phyloP scores from a whole-genome alignment of 306 rosid genomes.

The Lotus japonicus region DNA sequence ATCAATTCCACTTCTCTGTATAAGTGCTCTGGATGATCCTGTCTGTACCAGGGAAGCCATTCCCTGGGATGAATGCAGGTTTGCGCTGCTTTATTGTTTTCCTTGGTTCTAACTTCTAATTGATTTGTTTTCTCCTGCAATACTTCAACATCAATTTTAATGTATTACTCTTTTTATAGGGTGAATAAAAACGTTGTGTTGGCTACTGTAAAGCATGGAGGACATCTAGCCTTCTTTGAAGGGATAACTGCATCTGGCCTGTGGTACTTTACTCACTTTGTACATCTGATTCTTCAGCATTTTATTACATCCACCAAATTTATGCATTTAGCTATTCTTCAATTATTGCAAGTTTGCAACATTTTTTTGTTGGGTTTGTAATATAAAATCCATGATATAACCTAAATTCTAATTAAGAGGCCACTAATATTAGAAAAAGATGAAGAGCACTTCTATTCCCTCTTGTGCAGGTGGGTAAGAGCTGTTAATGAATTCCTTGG shows the following conservation, averaged over 20 bases:
- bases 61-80: constrained; percentile 99
- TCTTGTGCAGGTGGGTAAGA: constrained; percentile 85
- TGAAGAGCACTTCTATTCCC: neutral
- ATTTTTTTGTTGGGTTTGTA: neutral
- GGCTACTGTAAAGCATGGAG: constrained; percentile 74
- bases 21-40: constrained; percentile 96
- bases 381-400: neutral
- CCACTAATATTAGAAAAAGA: neutral
- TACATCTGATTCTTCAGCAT: constrained; percentile 8
- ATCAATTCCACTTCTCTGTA: constrained; percentile 82
- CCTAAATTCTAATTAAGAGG: neutral
- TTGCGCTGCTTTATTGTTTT: constrained; percentile 17
- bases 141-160: neutral
- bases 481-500: constrained; percentile 62
- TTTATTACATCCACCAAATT: neutral
- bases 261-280: constrained; percentile 40
- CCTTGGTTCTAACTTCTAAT: neutral
- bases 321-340: too few species aligned
- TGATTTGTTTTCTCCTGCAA: constrained; percentile 13
- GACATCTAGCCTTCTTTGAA: constrained; percentile 84
- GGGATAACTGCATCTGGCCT: constrained; percentile 74
- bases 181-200: constrained; percentile 60
- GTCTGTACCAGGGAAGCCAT: constrained; percentile 95
- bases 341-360: too few species aligned
- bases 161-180: constrained; percentile 30